Conservation (phyloP, 371 early-diverging fungal genomes). For the Mortierella polycephala region DNA sequence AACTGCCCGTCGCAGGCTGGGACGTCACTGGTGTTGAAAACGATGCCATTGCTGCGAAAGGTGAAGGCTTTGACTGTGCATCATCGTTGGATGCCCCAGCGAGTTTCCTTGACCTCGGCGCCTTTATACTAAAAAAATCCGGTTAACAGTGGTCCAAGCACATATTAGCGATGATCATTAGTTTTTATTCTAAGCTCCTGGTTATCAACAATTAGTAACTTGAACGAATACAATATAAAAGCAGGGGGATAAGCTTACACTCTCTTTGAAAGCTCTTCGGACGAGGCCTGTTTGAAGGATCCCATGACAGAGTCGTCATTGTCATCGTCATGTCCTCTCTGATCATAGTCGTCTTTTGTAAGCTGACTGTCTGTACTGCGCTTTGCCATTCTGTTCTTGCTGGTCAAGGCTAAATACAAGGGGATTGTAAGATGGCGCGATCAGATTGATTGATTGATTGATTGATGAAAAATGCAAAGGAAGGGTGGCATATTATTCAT, state of each 20-base stretch:
- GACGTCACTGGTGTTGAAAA: not conserved
- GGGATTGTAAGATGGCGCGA: no score
- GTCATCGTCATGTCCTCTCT: conserved; percentile 22
- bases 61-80: conserved; percentile 2
- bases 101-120: conserved; percentile 17
- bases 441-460: no score
- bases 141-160: not conserved
- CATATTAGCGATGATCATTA: no score
- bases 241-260: conserved; percentile 17
- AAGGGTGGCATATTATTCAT: no score
- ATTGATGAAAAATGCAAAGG: no score
- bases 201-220: not conserved
- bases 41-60: conserved; percentile 12
- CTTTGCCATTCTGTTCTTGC: conserved; percentile 30
- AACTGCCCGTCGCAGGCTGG: not conserved
- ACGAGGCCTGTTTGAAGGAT: conserved; percentile 23
- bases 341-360: conserved; percentile 36
- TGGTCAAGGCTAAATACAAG: not conserved
- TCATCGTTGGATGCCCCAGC: conserved; percentile 4
- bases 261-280: conserved; percentile 36
- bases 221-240: not conserved
- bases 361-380: conserved; percentile 37
- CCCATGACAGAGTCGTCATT: conserved; percentile 10
- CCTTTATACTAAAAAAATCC: conserved; percentile 19
- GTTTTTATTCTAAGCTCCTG: not conserved